Base-by-base conservation (phyloP, 2,329 filamentous ascomycete species). In the Epichloe baconii region DNA sequence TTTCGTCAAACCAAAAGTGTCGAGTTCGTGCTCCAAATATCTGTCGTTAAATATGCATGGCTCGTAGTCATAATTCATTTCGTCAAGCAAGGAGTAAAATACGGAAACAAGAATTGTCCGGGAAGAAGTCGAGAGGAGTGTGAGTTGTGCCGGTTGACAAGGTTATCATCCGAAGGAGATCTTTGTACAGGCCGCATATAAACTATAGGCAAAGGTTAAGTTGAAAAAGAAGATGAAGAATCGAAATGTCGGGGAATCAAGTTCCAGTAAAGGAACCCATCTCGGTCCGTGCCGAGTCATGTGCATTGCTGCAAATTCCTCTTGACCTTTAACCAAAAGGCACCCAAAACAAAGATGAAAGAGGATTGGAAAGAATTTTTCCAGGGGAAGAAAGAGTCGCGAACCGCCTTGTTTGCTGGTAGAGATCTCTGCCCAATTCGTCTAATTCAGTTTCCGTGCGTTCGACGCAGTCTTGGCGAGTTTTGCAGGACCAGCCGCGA, bases 271-370 rank as follows among this genome's bases (percentile, higher is more conserved):
- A 65, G 57, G 58, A 62, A 64, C 68, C 66, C 66, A 70, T 72
- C 71, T 74, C 71, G 71, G 68, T 68, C 68, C 58, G 61, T 41
- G 68, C 71, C 72, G 70, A 72, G 68, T 66, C 62, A 67, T 67
- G 70, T 78, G 78, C 78, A 81, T 81, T 78, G 78, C 78, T 81
- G 78, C 78, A 71, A 10, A 63, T 75, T 77, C 71, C 71, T 79
- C 75, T 78, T 78, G 23, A 67, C 73, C 70, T 74, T 68, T 64
- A 62, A 64, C 57, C 62, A 59, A 59, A 56, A 23, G 54, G 48
- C 49, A 49, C 56, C 55, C 55, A 50, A 42, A 58, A 58, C 62
- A 51, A 58, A 58, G 58, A 60, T 54, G 58, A 52, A 57, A 65
- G 61, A 63, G 60, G 54, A 8, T 23, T 52, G 53, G 2, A 23